Evolutionary conservation across 805 yeast genomes (phyloP).

Genomic region (Ogataea chonburiensis): DNA sequence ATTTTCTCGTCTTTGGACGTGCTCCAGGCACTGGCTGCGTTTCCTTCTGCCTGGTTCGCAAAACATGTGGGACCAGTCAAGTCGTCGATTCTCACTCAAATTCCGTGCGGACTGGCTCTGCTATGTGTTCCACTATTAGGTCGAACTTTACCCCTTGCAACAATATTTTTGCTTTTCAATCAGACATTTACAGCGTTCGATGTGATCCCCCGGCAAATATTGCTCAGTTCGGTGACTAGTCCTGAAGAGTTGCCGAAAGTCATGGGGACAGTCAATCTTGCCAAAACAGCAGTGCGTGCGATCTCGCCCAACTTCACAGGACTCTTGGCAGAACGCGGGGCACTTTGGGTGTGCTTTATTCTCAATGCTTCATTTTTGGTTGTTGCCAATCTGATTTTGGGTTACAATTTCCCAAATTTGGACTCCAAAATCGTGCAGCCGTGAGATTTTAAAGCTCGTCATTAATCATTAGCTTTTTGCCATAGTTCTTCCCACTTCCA

Average conservation of each 20-base stretch:
- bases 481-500: conserved; percentile 18
- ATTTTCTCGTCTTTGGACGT: conserved; percentile 65
- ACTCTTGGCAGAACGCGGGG: conserved; percentile 51
- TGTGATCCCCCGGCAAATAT: conserved; percentile 85
- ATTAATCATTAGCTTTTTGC: conserved; percentile 25
- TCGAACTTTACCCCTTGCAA: conserved; percentile 39
- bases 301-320: conserved; percentile 84
- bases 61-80: conserved; percentile 71
- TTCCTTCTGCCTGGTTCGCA: conserved; percentile 75
- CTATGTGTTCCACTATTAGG: conserved; percentile 50
- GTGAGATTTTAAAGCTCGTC: conserved; percentile 24
- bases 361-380: conserved; percentile 53
- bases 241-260: conserved; percentile 67
- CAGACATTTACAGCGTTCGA: conserved; percentile 78
- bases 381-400: conserved; percentile 46
- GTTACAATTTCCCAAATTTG: conserved; percentile 40
- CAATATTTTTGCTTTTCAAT: conserved; percentile 51
- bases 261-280: conserved; percentile 83
- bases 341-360: conserved; percentile 49
- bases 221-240: conserved; percentile 66
- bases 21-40: conserved; percentile 63
- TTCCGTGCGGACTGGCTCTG: conserved; percentile 72
- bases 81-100: conserved; percentile 71
- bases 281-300: conserved; percentile 81
- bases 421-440: conserved; percentile 32